Evolutionary conservation across 768 basidiomycete species (phyloP).

Genomic region (Hysterangium stoloniferum): DNA sequence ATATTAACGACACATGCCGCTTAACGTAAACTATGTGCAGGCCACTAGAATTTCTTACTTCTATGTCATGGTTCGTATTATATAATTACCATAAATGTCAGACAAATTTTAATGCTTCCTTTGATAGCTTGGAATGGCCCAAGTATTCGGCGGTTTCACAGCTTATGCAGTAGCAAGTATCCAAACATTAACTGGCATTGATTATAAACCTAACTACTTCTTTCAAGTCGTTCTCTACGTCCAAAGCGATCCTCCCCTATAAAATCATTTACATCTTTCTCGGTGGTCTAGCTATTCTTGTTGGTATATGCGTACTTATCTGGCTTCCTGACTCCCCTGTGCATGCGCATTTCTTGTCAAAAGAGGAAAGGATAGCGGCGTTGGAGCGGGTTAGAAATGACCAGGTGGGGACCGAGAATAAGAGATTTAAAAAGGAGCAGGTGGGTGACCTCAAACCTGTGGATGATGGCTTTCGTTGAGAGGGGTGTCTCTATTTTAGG

Average conservation of each 20-base stretch:
- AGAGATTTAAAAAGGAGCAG: slow-evolving; percentile 49
- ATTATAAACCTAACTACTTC: not conserved
- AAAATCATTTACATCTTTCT: slow-evolving; percentile 56
- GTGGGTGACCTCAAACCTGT: slow-evolving; percentile 22
- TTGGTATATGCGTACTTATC: slow-evolving; percentile 48
- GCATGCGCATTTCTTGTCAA: slow-evolving; percentile 45
- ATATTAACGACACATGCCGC: not conserved
- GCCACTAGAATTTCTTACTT: slow-evolving; percentile 56
- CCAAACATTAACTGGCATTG: not conserved
- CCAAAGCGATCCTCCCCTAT: slow-evolving; percentile 42
- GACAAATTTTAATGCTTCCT: not conserved
- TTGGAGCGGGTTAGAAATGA: slow-evolving; percentile 62
- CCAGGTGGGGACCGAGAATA: slow-evolving; percentile 55
- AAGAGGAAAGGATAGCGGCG: slow-evolving; percentile 53
- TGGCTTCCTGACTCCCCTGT: slow-evolving; percentile 63
- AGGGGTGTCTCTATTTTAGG: too few species aligned
- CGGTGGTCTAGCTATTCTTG: slow-evolving; percentile 51
- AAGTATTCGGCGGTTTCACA: slow-evolving; percentile 54
- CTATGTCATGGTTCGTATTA: slow-evolving; percentile 47
- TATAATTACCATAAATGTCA: not conserved
- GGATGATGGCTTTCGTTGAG: not conserved
- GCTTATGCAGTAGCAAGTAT: slow-evolving; percentile 37
- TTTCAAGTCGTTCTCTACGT: slow-evolving; percentile 45
- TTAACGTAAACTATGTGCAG: slow-evolving; percentile 20
- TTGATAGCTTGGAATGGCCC: slow-evolving; percentile 50